Evolutionary conservation across 768 basidiomycete species (phyloP), one percentile per base, ranked within the genome.

Genomic region (Scleroderma bovista): DNA sequence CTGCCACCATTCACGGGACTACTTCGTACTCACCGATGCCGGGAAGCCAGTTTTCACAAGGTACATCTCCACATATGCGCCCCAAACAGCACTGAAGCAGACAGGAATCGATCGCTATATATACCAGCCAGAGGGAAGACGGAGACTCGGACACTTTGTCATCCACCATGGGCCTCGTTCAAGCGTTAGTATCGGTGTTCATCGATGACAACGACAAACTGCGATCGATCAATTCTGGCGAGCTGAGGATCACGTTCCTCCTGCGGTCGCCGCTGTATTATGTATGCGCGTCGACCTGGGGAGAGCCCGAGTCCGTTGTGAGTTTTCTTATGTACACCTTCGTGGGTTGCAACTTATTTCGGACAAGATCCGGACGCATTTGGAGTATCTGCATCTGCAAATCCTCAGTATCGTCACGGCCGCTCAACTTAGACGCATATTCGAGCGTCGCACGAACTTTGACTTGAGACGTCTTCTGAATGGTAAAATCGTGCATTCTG

Each of bases 1-100:
- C n/a, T n/a, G n/a, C 13, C 69, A 67, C 59, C 70, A 74, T 46
- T 80, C 78, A 20, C 76, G 93, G 46, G 81, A 91, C 62, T 99
- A 97, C 66, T 96, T 89, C 61, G 80, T 97, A 15, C 76, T 98
- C 17, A 97, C 94, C 0, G 84, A 94, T 54, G 96, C 96, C 26
- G 96, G 96, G 24, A 98, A 99, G 67, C 94, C 94, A n/a, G 93
- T 99, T 11, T 99, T 89, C 61, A 76, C 83, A 38, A 91, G 89
- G 93, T 88, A 65, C 51, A 72, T 57, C 42, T 5, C 34, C 10
- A 17, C 29, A 12, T 6, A 36, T 13, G 6, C n/a, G 5, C 13
- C n/a, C n/a, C 34, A n/a, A 15, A 12, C 34, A n/a, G 5, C 16
- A 19, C 46, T 31, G 23, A 36, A 50, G 34, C 20, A 31, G 26